Evolutionary conservation across 2,329 filamentous ascomycete genomes (phyloP), one percentile per base, ranked within the genome.

Genomic region (Clonostachys chloroleuca): DNA sequence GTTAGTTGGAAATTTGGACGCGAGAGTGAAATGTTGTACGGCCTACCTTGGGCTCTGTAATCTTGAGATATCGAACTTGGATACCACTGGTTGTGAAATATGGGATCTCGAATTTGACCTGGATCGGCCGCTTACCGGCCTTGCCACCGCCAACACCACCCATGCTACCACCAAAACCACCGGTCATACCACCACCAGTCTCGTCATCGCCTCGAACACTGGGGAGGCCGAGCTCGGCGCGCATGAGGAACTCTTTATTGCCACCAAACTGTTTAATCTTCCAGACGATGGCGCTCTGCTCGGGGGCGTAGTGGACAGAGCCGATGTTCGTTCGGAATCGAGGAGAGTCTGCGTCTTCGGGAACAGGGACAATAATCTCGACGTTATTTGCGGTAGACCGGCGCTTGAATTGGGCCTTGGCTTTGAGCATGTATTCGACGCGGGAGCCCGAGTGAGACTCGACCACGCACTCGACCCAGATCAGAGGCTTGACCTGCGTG

Each of bases 211-310:
- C 92, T 54, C 94, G 86, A 17, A 99, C 94, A 49, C 89, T 95
- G 0, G 94, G 94, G 40, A 99, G 74, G 44, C 94, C 94, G 12
- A 99, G 78, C 72, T 99, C 94, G 16, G 94, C 94, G 48, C 94
- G 87, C 94, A 99, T 99, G 57, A 99, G 77, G 61, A 99, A 99
- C 64, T 99, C 94, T 70, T 99, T 99, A 57, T 86, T 84, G n/a
- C 94, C 94, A 41, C 94, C 94, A 67, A 99, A 99, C 62, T 99
- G 94, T 77, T 99, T 99, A 67, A 99, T 99, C 77, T 99, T 99
- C 94, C 94, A 99, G 44, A 99, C 88, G 57, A 99, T 99, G 49
- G 92, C 92, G 53, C 89, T 95, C 62, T 96, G 92, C 68, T 99
- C 94, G 1, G 94, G 94, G 5, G 92, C 92, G 64, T 99, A 99